These are phyloP conservation scores for Noccaea bulbosa DNA, from an alignment of 345 rosid genomes.

Conservation along the genomic window DNA sequence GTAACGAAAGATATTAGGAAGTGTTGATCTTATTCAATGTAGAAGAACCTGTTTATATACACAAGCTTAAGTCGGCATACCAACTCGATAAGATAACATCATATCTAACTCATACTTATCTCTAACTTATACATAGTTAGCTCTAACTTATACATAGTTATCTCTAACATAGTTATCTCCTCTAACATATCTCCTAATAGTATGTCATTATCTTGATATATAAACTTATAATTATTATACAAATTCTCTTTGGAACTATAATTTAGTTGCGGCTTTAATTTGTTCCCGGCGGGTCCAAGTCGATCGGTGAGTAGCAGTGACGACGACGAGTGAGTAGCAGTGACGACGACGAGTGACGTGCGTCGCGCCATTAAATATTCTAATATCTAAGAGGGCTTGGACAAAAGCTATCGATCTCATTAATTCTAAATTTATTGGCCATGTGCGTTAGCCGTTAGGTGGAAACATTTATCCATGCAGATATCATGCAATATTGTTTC, in stretches of 20 bases:
- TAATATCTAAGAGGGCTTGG: background rate
- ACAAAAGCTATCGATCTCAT: constrained; percentile 25
- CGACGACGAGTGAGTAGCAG: constrained; percentile 28
- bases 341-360: constrained; percentile 30
- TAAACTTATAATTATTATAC: background rate
- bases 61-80: no score
- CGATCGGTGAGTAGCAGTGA: constrained; percentile 19
- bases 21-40: no score
- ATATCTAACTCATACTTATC: no score
- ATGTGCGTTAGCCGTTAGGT: constrained; percentile 38
- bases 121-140: no score
- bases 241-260: constrained; percentile 9
- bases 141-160: no score
- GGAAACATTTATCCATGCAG: constrained; percentile 24
- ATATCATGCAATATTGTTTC: constrained; percentile 2
- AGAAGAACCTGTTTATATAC: no score
- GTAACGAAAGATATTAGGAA: no score
- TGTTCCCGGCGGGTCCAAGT: constrained; percentile 34
- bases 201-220: no score
- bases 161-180: no score
- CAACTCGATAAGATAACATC: no score
- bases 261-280: constrained; percentile 31
- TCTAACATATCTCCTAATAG: no score
- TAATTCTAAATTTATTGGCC: constrained; percentile 27
- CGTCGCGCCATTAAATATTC: constrained; percentile 14